Evolutionary conservation across 139 green algal species (phyloP), one percentile per base, ranked within the genome.

Genomic region (Coelastrella sp.): DNA sequence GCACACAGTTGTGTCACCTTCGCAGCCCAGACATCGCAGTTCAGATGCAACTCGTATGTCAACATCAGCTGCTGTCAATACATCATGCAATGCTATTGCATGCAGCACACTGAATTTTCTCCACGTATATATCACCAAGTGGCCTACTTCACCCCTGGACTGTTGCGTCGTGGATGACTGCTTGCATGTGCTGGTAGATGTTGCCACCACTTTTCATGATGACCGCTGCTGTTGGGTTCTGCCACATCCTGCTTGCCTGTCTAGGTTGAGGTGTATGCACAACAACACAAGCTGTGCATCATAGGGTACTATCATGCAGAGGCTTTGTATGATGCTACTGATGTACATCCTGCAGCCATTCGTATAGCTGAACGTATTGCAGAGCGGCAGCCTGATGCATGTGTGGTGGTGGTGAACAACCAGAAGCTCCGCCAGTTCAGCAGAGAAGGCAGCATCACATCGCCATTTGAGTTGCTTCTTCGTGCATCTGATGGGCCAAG

Each of bases 231-330:
- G 8, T 27, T n/a, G 14, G 15, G 17, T 78, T n/a, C 19, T 78
- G 19, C 19, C 19, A 78, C n/a, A n/a, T 56, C 25, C 9, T 49
- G 25, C 74, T 60, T 10, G 19, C 35, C 35, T 49, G 35, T 27
- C 12, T 90, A 96, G 95, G 87, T 93, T 14, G 91, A 94, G 24
- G 80, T 82, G 4, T 87, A 90, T 57, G 87, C 80, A 4, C 85
- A 87, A 59, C 75, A 92, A 74, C 65, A 91, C 72, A 89, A 82
- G 17, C 84, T 94, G 17, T n/a, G 90, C n/a, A 79, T 97, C 49
- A 90, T 98, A 0, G 96, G 96, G 12, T 97, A 97, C 90, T 98
- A 98, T 89, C 95, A 98, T 78, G 92, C 84, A 24, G 97, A 97
- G 66, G 94, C 96, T 73, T 92, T 85, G 20, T 86, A 95, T 4